These are phyloP conservation scores for Amaranthus hypochondriacus DNA, from an alignment of 148 eudicot genomes.

Conservation along the genomic window DNA sequence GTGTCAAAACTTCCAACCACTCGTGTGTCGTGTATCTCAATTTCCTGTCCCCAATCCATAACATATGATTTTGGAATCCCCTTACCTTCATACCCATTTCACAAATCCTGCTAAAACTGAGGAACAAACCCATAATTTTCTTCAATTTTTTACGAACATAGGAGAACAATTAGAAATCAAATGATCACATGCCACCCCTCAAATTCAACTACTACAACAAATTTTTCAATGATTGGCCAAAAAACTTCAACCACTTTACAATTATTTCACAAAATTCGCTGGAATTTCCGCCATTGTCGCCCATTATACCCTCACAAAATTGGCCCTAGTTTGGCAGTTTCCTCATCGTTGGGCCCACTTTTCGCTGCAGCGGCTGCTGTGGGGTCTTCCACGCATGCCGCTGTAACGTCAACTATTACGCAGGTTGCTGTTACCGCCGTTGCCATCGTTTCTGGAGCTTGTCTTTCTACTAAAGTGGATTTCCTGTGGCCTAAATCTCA, in stretches of 20 bases:
- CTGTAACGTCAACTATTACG: conserved; percentile 77
- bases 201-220: conserved; percentile 6
- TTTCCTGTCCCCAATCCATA: background rate
- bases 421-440: conserved; percentile 95
- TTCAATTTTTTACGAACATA: background rate
- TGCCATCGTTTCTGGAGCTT: conserved; percentile 93
- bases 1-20: conserved; percentile 13
- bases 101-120: background rate
- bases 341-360: conserved; percentile 54
- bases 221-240: conserved; percentile 25
- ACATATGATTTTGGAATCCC: background rate
- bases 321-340: conserved; percentile 23
- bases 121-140: background rate
- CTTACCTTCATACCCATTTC: background rate
- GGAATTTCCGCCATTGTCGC: conserved; percentile 12
- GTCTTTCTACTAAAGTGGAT: conserved; percentile 82
- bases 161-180: background rate
- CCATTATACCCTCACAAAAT: conserved; percentile 4
- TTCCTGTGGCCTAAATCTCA: conserved; percentile 77
- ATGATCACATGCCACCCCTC: conserved; percentile 21
- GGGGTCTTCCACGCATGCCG: conserved; percentile 52
- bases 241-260: background rate
- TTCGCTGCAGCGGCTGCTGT: conserved; percentile 50
- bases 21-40: background rate
- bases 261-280: background rate